These are phyloP conservation scores for Carnegiea gigantea DNA, from an alignment of 179 eudicot species.

Conservation along the genomic window DNA sequence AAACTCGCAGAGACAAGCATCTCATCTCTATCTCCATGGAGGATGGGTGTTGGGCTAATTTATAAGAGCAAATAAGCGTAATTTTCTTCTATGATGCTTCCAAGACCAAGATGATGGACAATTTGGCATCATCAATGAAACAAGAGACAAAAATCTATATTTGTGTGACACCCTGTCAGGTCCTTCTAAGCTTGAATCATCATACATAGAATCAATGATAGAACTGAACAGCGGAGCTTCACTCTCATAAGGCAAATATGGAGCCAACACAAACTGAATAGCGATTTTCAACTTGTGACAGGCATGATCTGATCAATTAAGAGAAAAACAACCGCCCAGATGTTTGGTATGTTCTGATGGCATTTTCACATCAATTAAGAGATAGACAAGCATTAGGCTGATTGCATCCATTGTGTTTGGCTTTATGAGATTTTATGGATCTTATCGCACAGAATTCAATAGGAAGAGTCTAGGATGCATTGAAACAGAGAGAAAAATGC, in stretches of 20 bases:
- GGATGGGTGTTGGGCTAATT: not conserved
- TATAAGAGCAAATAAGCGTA: not conserved
- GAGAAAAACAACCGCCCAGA: not conserved
- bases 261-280: not conserved
- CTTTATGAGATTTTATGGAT: not conserved
- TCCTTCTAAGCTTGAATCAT: not conserved
- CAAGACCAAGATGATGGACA: not conserved
- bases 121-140: not conserved
- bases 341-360: not conserved
- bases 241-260: not conserved
- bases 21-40: not conserved
- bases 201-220: not conserved
- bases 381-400: not conserved
- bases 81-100: not conserved
- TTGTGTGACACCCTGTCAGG: not conserved
- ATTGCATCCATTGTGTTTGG: not conserved
- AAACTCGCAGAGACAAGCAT: constrained; percentile 3
- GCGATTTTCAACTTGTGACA: not conserved
- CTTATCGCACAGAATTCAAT: not conserved
- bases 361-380: not conserved
- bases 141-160: not conserved
- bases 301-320: not conserved
- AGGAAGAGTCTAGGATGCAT: not conserved
- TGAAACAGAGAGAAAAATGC: not conserved
- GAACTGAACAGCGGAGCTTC: not conserved